Conservation (phyloP, 192 early-diverging fungal species). For the Podila verticillata region DNA sequence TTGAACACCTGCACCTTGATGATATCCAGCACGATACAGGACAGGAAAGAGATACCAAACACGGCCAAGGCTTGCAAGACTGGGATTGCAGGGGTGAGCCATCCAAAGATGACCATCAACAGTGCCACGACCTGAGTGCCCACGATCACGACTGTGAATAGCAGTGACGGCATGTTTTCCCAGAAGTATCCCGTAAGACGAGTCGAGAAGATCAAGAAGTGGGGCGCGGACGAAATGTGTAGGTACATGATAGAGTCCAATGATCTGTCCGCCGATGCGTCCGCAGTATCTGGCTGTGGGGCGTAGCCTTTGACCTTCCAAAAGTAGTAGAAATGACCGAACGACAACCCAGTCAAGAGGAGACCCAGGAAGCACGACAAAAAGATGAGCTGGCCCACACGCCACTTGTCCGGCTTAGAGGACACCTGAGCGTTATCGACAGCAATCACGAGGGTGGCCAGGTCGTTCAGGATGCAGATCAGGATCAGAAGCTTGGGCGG, state of each 20-base stretch:
- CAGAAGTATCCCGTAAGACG: constrained; percentile 85
- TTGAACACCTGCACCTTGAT: constrained; percentile 91
- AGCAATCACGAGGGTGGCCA: constrained; percentile 88
- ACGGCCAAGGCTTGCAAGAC: constrained; percentile 79
- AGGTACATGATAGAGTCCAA: constrained; percentile 93
- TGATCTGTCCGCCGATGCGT: constrained; percentile 33
- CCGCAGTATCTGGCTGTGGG: constrained; percentile 28
- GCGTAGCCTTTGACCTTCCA: constrained; percentile 60
- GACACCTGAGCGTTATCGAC: constrained; percentile 93
- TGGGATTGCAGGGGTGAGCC: constrained; percentile 63
- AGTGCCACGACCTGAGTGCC: constrained; percentile 92
- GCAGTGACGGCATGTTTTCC: constrained; percentile 78
- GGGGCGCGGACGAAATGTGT: constrained; percentile 87
- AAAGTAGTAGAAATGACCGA: constrained; percentile 85
- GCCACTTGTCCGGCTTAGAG: constrained; percentile 90
- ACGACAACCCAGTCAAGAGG: constrained; percentile 79
- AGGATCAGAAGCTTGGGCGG: constrained; percentile 85
- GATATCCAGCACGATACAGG: constrained; percentile 85
- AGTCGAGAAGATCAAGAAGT: constrained; percentile 95
- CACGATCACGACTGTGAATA: constrained; percentile 81
- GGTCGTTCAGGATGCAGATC: constrained; percentile 92
- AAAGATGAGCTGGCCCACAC: constrained; percentile 87
- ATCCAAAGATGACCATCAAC: constrained; percentile 78
- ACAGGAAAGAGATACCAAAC: constrained; percentile 79
- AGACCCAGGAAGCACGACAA: constrained; percentile 82